Base-by-base conservation (phyloP, 2,329 filamentous ascomycete species). In the Blastomyces gilchristii region DNA sequence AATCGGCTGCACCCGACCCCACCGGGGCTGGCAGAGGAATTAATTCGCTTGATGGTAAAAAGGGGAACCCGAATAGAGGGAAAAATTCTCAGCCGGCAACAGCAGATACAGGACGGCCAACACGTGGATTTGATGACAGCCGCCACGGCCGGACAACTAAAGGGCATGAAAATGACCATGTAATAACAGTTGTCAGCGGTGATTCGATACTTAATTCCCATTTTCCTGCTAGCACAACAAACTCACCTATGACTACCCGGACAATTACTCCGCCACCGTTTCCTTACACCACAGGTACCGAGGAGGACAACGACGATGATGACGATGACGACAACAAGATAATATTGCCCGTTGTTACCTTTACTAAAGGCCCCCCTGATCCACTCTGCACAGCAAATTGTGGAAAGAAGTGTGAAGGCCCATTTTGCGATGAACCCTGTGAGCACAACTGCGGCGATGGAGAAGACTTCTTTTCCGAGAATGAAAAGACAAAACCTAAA, bases 191-290 rank as follows among this genome's bases (percentile, higher is more conserved):
- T 28, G 37, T 2, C n/a, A 22, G 5, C 25, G 54, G 25, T 41
- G n/a, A 43, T 57, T 34, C 49, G 7, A 39, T 28, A 31, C 41
- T 12, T 28, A 60, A 9, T 45, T 65, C 41, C 9, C n/a, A 45
- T 14, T 6, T 34, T 45, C 53, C 53, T 4, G n/a, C 14, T n/a
- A 14, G n/a, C 8, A 41, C 11, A 57, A 57, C 37, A 2, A 12
- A 41, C 2, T 54, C 62, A 56, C 59, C 62, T 16, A 43, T 43
- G 37, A 62, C 60, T 9, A 62, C 59, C 11, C 50, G 64, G 34
- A 66, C 64, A 25, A 43, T 66, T 49, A 66, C 64, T 37, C 64
- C 64, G 3, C 64, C 63, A 2, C 64, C 64, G 45, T 65, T 16
- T 37, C 64, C 64, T n/a, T 65, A 65, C 25, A 41, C 61, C 31